Evolutionary conservation across 1,284 basidiomycete genomes (phyloP), one percentile per base, ranked within the genome.

Genomic region (Moesziomyces antarcticus): DNA sequence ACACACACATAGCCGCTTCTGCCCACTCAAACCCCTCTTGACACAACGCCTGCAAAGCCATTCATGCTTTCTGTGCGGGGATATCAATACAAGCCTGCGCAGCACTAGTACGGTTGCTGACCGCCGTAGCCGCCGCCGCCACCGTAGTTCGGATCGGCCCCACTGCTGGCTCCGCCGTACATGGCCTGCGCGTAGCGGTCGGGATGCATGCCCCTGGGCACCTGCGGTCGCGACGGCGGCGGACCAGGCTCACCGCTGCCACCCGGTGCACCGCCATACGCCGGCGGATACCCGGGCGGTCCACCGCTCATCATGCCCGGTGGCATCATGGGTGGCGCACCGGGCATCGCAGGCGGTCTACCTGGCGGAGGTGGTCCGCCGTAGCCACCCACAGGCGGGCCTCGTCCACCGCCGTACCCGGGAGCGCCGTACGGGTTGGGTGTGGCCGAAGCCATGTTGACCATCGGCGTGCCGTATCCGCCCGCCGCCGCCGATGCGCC

Each of bases 191-290:
- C 70, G 42, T 68, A 64, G 20, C 76, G 64, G 37, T 78, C 76
- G 11, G 76, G 76, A 60, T 78, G 76, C 66, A 78, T 78, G 5
- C 75, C 75, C 46, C 68, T 65, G 7, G 73, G 70, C 33, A 75
- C 57, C n/a, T 27, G 61, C n/a, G 68, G 73, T 21, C 65, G 56
- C 9, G 59, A 52, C 18, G 72, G 72, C 16, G 67, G 67, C 3
- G 67, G 68, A 5, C 64, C 68, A 7, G 68, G 68, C 44, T 63
- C 49, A 18, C 63, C 59, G 0, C 14, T 58, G 27, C 30, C 50
- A 25, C 57, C 51, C 5, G 27, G 25, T 6, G 35, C 50, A 14
- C 33, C 57, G 18, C 50, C 54, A 37, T 56, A 71, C 1, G 65
- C 49, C 21, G 60, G 60, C 22, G 64, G 64, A 33, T 72, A 75